Evolutionary conservation across 2,329 filamentous ascomycete species (phyloP).

Genomic region (Thelonectria blattea): DNA sequence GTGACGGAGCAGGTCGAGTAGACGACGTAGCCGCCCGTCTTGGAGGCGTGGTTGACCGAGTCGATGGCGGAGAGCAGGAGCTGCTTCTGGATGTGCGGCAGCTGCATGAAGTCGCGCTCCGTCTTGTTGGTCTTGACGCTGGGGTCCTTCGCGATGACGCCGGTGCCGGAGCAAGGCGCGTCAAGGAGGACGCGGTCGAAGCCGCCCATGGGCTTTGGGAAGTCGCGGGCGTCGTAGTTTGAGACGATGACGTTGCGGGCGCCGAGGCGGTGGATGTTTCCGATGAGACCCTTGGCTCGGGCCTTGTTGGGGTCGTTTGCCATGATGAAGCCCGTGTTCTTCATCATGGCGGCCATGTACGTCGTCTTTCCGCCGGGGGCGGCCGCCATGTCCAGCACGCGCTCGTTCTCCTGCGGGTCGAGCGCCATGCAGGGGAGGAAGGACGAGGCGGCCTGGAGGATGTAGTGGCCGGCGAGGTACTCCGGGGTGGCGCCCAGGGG

Average conservation of each 20-base stretch:
- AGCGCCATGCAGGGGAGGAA: conserved; percentile 98
- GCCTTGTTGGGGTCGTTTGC: conserved; percentile 96
- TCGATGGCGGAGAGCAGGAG: conserved; percentile 92
- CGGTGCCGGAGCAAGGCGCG: conserved; percentile 94
- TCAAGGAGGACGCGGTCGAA: conserved; percentile 95
- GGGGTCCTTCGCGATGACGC: conserved; percentile 96
- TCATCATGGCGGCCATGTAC: conserved; percentile 95
- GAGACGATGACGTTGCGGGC: conserved; percentile 94
- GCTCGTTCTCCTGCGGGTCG: conserved; percentile 89
- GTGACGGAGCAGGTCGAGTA: conserved; percentile 97
- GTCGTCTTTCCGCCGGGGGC: conserved; percentile 97
- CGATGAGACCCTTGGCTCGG: conserved; percentile 94
- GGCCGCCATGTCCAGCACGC: conserved; percentile 91
- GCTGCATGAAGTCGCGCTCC: conserved; percentile 88
- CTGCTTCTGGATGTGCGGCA: conserved; percentile 95
- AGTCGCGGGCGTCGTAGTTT: conserved; percentile 93
- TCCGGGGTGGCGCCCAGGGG: conserved; percentile 95
- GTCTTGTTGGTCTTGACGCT: conserved; percentile 99
- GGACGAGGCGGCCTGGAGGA: conserved; percentile 93
- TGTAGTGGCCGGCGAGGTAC: conserved; percentile 97
- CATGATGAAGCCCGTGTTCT: conserved; percentile 91
- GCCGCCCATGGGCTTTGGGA: conserved; percentile 91
- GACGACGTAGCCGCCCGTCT: conserved; percentile 92
- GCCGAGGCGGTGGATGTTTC: conserved; percentile 94
- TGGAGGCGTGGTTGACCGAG: conserved; percentile 87